Evolutionary conservation across 2,329 filamentous ascomycete genomes (phyloP), one percentile per base, ranked within the genome.

Genomic region (Drechmeria coniospora): DNA sequence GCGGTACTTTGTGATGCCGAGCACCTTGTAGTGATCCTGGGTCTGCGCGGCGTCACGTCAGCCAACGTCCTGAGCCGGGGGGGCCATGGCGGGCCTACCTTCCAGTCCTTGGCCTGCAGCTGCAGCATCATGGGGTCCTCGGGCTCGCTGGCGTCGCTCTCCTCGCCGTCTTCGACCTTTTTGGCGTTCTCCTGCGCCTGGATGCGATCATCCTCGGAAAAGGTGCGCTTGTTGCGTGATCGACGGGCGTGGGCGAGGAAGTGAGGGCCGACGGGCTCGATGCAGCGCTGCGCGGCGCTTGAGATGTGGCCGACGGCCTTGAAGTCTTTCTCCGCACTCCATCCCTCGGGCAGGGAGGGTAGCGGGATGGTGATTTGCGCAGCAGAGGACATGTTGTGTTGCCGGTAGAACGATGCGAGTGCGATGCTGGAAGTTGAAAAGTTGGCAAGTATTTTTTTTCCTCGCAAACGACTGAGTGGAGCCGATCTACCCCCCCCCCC

Each of bases 61-160:
- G 23, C 12, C 8, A 27, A 21, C 1, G 9, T 6, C 19, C 8
- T 4, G 5, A 21, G 10, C 17, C 12, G 13, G 6, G 25, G 23
- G 14, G n/a, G 25, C 16, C 18, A 21, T 12, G 5, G 12, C 14
- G 28, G 42, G 11, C 65, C 40, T 55, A 87, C 83, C 79, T 98
- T 98, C 90, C 90, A 98, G 65, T 98, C 90, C 66, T 98, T 98
- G 49, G 90, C 86, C 52, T 95, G 84, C 30, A 84, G 74, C 53
- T 81, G 70, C 18, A 98, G 74, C 72, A 95, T 79, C 61, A 92
- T 70, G 31, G 83, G 78, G 50, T 95, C 87, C 61, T 98, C 90
- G 17, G 78, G 63, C 63, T 98, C 90, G 57, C 82, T 92, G 54
- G 92, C 83, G 36, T 95, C 86, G 47, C 79, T 81, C 37, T 77